These are phyloP conservation scores for Scenedesmus sp. DNA, from an alignment of 163 green algal species.

Conservation along the genomic window DNA sequence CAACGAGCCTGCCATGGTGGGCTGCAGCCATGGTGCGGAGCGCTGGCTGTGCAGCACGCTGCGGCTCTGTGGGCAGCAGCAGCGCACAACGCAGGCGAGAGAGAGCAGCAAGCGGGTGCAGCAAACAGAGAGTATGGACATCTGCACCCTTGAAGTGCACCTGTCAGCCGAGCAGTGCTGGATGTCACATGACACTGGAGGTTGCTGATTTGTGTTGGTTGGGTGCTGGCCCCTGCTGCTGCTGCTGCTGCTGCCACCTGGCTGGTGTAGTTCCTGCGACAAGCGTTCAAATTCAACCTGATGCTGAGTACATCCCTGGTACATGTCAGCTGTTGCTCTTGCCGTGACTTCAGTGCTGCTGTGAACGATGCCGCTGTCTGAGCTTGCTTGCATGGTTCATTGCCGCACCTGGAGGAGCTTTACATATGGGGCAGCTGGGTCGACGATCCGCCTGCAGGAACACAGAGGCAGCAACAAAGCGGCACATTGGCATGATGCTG, in stretches of 20 bases:
- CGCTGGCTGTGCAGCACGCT: background rate
- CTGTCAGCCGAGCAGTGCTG: background rate
- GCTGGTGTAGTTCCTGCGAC: no score
- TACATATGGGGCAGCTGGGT: slow-evolving; percentile 67
- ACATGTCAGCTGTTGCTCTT: background rate
- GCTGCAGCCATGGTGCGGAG: slow-evolving; percentile 55
- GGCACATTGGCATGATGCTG: background rate
- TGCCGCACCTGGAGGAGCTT: slow-evolving; percentile 47
- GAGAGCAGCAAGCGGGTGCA: background rate
- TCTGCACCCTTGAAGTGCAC: background rate
- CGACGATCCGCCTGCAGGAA: slow-evolving; percentile 69
- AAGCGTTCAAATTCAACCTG: no score
- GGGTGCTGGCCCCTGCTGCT: background rate
- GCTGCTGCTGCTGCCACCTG: background rate
- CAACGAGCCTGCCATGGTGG: slow-evolving; percentile 61
- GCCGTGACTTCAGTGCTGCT: background rate
- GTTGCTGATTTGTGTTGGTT: background rate
- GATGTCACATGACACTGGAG: background rate
- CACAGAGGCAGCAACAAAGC: background rate
- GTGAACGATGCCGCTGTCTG: background rate
- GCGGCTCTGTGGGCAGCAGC: background rate
- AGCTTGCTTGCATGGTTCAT: background rate
- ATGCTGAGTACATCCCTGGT: no score
- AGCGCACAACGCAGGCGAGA: background rate
- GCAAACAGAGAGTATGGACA: background rate